Evolutionary conservation across 1,284 basidiomycete species (phyloP), one percentile per base, ranked within the genome.

Genomic region (Puccinia coronata): DNA sequence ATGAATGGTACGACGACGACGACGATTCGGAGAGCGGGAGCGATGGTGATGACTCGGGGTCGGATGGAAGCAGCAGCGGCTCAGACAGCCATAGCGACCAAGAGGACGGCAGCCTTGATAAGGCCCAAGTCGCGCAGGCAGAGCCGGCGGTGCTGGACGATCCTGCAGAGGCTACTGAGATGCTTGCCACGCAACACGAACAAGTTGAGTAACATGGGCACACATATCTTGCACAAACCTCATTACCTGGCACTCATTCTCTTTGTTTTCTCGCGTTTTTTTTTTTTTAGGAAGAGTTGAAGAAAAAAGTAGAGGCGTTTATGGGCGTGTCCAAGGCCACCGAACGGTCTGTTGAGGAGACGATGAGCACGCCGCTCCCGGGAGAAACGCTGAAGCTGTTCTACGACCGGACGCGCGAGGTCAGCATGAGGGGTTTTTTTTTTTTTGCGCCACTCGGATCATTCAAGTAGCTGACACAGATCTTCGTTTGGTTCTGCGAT

Each of bases 321-420:
- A 90, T 93, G 88, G 92, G 91, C 12, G 91, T 92, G 0, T 86
- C 90, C 0, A 92, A 91, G 84, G n/a, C 31, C 23, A 31, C 77
- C 23, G 92, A 93, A 83, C 88, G 90, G 2, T 90, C 92, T 0
- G 88, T 89, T 0, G 93, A 94, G 84, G 94, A 95, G 83, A 86
- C 90, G 0, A 85, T 94, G 61, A 92, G 92, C 82, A 96, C 94
- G 0, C 95, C 95, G 0, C 88, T 92, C 8, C 93, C 94, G 0
- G 93, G 94, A n/a, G 95, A 97, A 86, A 93, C 92, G 0, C 87
- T 96, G 9, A 91, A 93, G 0, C 88, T 90, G 86, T 96, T 96
- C 86, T 97, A 95, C 85, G 90, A 92, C 16, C 90, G 95, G 8
- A 71, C 61, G 25, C 65, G 67, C 39, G 77, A 79, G 39, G 77